Percentiles rank a stretch among this genome's conserved stretches.
These are phyloP conservation scores for Coix lacrymajobi DNA, from an alignment of 176 grass and related monocot genomes.

Conservation along the genomic window DNA sequence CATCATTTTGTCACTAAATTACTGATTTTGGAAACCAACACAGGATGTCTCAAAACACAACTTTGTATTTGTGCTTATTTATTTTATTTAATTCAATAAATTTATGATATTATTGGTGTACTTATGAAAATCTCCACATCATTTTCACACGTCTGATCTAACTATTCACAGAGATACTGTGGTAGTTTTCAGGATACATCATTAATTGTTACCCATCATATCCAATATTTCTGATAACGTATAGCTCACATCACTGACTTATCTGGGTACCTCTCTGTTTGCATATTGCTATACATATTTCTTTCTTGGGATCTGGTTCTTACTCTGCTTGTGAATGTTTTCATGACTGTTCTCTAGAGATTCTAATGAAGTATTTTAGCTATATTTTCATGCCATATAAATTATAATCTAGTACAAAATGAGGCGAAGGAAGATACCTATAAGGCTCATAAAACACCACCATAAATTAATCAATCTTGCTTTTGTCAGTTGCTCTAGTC, in stretches of 20 bases:
- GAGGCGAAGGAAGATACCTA: not conserved
- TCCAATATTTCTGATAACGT: not conserved
- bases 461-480: not conserved
- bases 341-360: not conserved
- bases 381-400: not conserved
- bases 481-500: not conserved
- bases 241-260: not conserved
- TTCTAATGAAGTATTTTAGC: not conserved
- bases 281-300: not conserved
- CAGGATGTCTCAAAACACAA: not conserved
- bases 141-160: not conserved
- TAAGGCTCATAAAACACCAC: not conserved
- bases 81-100: not conserved
- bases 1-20: not conserved
- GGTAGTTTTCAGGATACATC: not conserved
- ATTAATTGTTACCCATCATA: not conserved
- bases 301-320: not conserved
- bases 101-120: not conserved
- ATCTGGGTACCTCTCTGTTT: not conserved
- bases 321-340: not conserved
- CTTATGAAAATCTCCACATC: not conserved
- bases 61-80: not conserved
- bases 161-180: not conserved
- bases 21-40: not conserved
- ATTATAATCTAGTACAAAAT: not conserved